Evolutionary conservation across 164 flowering plant species (phyloP).

Genomic region (Cinnamomum chago): DNA sequence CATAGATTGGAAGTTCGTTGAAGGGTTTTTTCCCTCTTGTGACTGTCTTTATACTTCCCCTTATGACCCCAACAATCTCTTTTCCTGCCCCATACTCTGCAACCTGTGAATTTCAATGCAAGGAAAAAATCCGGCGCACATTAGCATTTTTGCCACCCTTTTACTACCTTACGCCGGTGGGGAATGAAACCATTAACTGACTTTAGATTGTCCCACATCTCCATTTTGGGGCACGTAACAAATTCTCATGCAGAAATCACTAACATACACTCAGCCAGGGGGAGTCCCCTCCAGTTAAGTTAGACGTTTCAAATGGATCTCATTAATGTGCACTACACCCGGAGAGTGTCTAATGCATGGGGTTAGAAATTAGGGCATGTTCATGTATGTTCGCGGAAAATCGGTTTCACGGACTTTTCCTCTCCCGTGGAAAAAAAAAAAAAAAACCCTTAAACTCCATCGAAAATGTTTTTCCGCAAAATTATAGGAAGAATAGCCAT

Average conservation of each 20-base stretch:
- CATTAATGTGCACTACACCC: neutral
- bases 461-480: neutral
- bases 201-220: neutral
- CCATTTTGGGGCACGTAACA: neutral
- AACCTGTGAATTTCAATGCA: slow-evolving; percentile 32
- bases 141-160: neutral
- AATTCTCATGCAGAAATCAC: neutral
- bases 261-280: neutral
- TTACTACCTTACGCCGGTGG: neutral
- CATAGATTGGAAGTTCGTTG: slow-evolving; percentile 27
- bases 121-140: neutral
- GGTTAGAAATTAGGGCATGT: neutral
- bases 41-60: slow-evolving; percentile 60
- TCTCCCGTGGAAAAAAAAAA: neutral
- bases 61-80: slow-evolving; percentile 60
- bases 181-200: neutral
- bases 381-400: neutral
- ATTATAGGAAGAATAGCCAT: neutral
- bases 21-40: slow-evolving; percentile 30
- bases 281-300: neutral
- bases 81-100: slow-evolving; percentile 45
- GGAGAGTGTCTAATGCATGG: neutral
- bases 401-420: neutral
- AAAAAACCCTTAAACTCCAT: neutral
- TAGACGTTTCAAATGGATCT: neutral